Evolutionary conservation across 1,284 basidiomycete species (phyloP).

Genomic region (Malassezia sp.): DNA sequence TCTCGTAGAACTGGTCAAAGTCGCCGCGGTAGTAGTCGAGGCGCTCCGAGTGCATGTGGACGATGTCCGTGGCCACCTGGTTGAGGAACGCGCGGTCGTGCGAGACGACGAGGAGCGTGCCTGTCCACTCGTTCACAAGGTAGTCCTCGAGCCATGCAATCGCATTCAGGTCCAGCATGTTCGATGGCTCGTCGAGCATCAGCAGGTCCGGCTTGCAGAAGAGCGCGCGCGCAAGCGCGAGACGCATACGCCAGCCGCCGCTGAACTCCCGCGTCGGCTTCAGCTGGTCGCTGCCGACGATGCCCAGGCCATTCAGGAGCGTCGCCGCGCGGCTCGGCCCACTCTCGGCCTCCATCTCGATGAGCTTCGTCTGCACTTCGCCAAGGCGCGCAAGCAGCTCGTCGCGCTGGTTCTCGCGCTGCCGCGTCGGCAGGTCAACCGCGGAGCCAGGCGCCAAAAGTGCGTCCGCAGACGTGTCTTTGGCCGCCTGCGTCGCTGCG

Average conservation of each 20-base stretch:
- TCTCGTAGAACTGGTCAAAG: slow-evolving; percentile 97
- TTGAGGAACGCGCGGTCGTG: slow-evolving; percentile 99
- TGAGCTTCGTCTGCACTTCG: slow-evolving; percentile 77
- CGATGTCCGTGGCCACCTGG: slow-evolving; percentile 91
- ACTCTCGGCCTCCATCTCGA: slow-evolving; percentile 96
- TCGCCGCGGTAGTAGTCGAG: slow-evolving; percentile 89
- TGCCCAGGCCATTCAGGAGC: slow-evolving; percentile 81
- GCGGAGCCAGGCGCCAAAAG: slow-evolving; percentile 27
- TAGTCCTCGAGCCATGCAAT: slow-evolving; percentile 53
- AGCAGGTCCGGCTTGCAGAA: slow-evolving; percentile 64
- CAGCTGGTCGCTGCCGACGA: slow-evolving; percentile 71
- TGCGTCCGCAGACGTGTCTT: slow-evolving; percentile 7
- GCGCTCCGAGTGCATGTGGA: slow-evolving; percentile 87
- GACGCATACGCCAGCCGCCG: slow-evolving; percentile 99
- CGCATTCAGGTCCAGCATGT: slow-evolving; percentile 63
- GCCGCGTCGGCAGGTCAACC: slow-evolving; percentile 42
- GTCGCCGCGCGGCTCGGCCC: slow-evolving; percentile 85
- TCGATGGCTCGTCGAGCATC: slow-evolving; percentile 60
- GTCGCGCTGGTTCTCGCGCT: slow-evolving; percentile 52
- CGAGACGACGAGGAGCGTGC: slow-evolving; percentile 88
- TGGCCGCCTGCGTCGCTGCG: slow-evolving; percentile 20
- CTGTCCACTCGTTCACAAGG: slow-evolving; percentile 68
- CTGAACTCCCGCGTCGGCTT: slow-evolving; percentile 64
- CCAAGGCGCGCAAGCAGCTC: slow-evolving; percentile 74
- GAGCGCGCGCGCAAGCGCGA: slow-evolving; percentile 84